phyloP scores from a whole-genome alignment of 163 green algal species.

The Scenedesmus sp. region DNA sequence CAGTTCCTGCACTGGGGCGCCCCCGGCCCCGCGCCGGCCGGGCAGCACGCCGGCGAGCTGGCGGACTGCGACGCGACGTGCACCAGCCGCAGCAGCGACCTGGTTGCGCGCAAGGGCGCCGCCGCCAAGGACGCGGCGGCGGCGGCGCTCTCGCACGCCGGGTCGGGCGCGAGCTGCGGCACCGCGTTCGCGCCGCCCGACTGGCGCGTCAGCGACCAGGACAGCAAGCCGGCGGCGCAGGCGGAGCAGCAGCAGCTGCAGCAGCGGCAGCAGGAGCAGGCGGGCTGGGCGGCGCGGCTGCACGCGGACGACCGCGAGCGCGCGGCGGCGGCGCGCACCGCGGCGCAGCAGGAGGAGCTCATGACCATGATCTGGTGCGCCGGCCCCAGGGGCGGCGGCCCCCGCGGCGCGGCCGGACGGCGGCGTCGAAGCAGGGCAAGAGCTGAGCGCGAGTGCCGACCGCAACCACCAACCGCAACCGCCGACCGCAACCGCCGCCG shows the following conservation, averaged over 20 bases:
- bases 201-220: neutral
- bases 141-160: too few relatives aligned
- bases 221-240: neutral
- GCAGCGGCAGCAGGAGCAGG: neutral
- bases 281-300: neutral
- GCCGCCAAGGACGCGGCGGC: slow-evolving; percentile 10
- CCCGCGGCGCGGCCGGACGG: neutral
- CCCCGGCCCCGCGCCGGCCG: neutral
- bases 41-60: neutral
- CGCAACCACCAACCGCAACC: neutral
- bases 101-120: too few relatives aligned
- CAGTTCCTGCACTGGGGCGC: neutral
- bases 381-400: neutral
- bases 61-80: slow-evolving; percentile 25
- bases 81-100: slow-evolving; percentile 7
- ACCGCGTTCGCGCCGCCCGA: neutral
- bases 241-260: neutral
- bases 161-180: too few relatives aligned
- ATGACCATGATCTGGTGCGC: slow-evolving; percentile 33
- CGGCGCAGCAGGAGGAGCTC: slow-evolving; percentile 23
- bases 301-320: neutral
- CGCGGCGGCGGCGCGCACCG: neutral
- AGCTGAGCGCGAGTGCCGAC: neutral
- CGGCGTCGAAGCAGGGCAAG: neutral
- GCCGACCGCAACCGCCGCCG: neutral